Base-by-base conservation (phyloP, 108 stramenopile species). In the Cyclotella sp. region DNA sequence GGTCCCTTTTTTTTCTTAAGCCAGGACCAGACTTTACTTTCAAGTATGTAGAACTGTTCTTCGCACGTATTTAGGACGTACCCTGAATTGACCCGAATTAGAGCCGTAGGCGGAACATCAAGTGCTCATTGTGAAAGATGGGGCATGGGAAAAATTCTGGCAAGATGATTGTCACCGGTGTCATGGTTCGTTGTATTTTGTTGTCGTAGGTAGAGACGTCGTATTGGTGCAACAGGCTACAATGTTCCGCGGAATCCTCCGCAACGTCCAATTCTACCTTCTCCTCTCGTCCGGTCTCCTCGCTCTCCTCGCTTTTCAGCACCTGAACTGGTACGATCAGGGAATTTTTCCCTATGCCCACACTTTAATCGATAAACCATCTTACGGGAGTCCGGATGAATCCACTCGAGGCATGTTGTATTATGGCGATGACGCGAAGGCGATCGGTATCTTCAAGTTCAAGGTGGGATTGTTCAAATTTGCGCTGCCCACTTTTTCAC, bases 191-290 rank as follows among this genome's bases (percentile, higher is more conserved):
- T n/a, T n/a, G n/a, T n/a, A n/a, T n/a, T n/a, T n/a, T n/a, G n/a
- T n/a, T n/a, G n/a, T n/a, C n/a, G n/a, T n/a, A n/a, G n/a, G n/a
- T n/a, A n/a, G n/a, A n/a, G n/a, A n/a, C n/a, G n/a, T n/a, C n/a
- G n/a, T n/a, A n/a, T n/a, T n/a, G 6, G 34, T 19, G 18, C 8
- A 51, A 19, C 3, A 51, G 3, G 8, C 49, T 51, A 51, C 1
- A 28, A 74, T 74, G 67, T 9, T 68, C 41, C 76, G 76, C 9
- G 51, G 54, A 19, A 63, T 78, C 40, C 63, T 78, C 18, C 77
- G 77, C 69, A 78, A 78, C 60, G 67, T 78, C n/a, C 77, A 78
- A 64, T 78, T 66, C 29, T 55, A 70, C 46, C 62, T 70, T 52
- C 68, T 78, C 29, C 68, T 78, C 49, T 70, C 57, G 11, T 53